phyloP scores from a whole-genome alignment of 192 early-diverging fungal genomes.

The Chytriomyces sp. region DNA sequence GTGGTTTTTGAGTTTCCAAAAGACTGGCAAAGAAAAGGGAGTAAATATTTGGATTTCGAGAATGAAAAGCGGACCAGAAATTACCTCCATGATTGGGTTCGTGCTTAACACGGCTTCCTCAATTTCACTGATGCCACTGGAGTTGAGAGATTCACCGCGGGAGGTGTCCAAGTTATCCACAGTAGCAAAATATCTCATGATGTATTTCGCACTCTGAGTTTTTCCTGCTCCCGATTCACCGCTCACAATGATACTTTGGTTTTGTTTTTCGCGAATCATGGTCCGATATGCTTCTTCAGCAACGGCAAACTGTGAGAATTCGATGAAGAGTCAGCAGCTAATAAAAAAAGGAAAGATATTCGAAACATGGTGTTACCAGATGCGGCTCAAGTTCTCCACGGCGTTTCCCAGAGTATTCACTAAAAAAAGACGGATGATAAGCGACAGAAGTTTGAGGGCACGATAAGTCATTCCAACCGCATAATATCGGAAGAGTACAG shows the following conservation, averaged over 20 bases:
- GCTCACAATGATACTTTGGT: slow-evolving; percentile 98
- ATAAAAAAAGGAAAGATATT: background rate
- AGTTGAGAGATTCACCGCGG: background rate
- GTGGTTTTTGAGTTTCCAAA: slow-evolving; percentile 99
- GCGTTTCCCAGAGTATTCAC: slow-evolving; percentile 88
- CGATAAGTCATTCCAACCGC: slow-evolving; percentile 28
- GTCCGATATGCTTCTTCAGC: slow-evolving; percentile 97
- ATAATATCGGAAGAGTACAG: slow-evolving; percentile 90
- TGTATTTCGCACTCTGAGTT: slow-evolving; percentile 95
- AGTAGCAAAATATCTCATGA: slow-evolving; percentile 94
- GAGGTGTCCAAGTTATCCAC: slow-evolving; percentile 54
- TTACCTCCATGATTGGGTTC: slow-evolving; percentile 98
- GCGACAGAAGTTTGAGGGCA: background rate
- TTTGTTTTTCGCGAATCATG: slow-evolving; percentile 90
- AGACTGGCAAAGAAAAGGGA: slow-evolving; percentile 49
- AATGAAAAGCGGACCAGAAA: background rate
- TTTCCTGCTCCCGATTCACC: slow-evolving; percentile 96
- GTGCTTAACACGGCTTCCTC: slow-evolving; percentile 77
- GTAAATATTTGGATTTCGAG: slow-evolving; percentile 13
- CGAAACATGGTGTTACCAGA: slow-evolving; percentile 52
- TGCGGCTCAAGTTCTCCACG: slow-evolving; percentile 96
- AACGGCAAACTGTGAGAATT: slow-evolving; percentile 80
- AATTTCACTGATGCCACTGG: slow-evolving; percentile 48
- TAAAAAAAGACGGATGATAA: slow-evolving; percentile 7
- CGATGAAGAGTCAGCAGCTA: background rate